Conservation (phyloP, 805 yeast species). For the Saccharomycopsis fermentans region DNA sequence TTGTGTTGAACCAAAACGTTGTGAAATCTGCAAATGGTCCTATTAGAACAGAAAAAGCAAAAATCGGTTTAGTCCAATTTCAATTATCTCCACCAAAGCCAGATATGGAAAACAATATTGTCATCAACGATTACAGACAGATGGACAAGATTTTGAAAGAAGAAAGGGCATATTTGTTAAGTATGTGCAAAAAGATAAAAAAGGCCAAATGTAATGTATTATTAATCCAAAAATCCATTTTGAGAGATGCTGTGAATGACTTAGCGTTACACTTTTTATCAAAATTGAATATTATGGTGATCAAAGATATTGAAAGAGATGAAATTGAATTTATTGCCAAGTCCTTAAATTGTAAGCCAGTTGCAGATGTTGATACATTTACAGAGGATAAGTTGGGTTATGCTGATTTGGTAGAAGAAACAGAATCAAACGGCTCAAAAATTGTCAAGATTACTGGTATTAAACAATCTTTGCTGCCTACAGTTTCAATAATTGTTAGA, state of each 20-base stretch:
- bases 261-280: constrained; percentile 90
- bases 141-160: constrained; percentile 98
- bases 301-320: constrained; percentile 92
- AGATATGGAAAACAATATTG: constrained; percentile 94
- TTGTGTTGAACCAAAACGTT: constrained; percentile 84
- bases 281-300: constrained; percentile 86
- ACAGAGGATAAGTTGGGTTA: constrained; percentile 86
- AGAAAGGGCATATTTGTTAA: constrained; percentile 90
- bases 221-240: constrained; percentile 82
- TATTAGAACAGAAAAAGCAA: constrained; percentile 85
- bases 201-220: constrained; percentile 93
- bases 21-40: constrained; percentile 93
- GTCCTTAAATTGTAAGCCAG: constrained; percentile 88
- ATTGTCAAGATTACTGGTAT: constrained; percentile 83
- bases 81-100: constrained; percentile 96
- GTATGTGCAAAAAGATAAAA: constrained; percentile 91
- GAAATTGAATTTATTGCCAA: constrained; percentile 82
- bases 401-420: constrained; percentile 90
- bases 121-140: constrained; percentile 95
- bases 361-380: constrained; percentile 90
- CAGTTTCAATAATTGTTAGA: constrained; percentile 79
- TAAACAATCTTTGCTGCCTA: constrained; percentile 40
- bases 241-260: constrained; percentile 91
- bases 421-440: constrained; percentile 79
- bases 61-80: constrained; percentile 81